Evolutionary conservation across 139 green algal species (phyloP).

Genomic region (Chlorella vulgaris): DNA sequence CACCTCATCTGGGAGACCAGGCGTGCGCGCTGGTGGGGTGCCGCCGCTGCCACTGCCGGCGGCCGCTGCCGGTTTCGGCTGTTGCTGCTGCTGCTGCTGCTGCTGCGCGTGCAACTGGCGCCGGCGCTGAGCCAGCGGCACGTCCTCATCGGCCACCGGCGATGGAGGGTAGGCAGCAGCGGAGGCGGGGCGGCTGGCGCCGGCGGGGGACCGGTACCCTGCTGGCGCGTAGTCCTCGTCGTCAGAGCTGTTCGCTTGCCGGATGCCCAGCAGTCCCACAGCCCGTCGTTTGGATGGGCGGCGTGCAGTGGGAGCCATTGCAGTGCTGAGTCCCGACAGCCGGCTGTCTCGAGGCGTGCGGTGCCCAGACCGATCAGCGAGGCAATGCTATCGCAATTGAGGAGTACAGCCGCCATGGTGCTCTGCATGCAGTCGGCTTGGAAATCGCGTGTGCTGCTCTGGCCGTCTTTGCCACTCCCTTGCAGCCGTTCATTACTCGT

Average conservation of each 20-base stretch:
- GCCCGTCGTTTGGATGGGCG: not conserved
- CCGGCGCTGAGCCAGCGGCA: slow-evolving; percentile 28
- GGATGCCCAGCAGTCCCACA: slow-evolving; percentile 6
- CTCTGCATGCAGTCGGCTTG: too few relatives aligned
- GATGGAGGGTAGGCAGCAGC: not conserved
- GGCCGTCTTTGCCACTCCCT: too few relatives aligned
- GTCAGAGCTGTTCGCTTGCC: not conserved
- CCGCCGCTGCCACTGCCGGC: not conserved
- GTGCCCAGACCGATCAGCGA: too few relatives aligned
- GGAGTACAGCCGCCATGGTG: too few relatives aligned
- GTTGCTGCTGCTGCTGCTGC: too few relatives aligned
- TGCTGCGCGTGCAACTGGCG: not conserved
- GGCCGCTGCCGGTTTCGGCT: not conserved
- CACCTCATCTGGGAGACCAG: slow-evolving; percentile 26
- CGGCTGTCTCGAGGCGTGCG: too few relatives aligned
- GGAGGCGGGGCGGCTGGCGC: not conserved
- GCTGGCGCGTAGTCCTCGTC: slow-evolving; percentile 38
- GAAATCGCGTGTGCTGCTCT: too few relatives aligned
- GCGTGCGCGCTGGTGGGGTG: not conserved
- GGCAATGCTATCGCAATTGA: too few relatives aligned
- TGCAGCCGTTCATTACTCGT: not conserved
- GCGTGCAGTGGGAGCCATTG: too few relatives aligned
- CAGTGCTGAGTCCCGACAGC: too few relatives aligned
- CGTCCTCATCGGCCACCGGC: not conserved
- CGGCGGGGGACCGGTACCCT: not conserved